Evolutionary conservation across 441 rosid species (phyloP), one percentile per base, ranked within the genome.

Genomic region (Codiaeum variegatum): DNA sequence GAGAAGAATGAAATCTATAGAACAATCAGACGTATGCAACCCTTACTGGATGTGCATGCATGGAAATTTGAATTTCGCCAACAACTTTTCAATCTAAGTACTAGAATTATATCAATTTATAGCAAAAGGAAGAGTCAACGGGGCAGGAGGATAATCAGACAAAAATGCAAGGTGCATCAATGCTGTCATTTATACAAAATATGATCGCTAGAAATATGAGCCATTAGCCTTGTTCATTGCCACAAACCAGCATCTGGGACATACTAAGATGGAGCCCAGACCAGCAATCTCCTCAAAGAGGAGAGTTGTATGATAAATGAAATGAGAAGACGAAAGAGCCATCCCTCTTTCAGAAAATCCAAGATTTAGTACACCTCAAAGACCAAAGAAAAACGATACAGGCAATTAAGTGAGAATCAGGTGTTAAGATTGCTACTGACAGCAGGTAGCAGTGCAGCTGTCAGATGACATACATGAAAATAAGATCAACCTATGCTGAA

Each of bases 131-230:
- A 24, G 16, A n/a, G 24, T 6, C 13, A 4, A 16, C 12, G 3
- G 46, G 26, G 54, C 65, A 40, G 8, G 59, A 2, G 2, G 67
- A 24, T 21, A n/a, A 10, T 60, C 4, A 18, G 52, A 19, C 46
- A 60, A 56, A 62, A 74, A 49, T 70, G 60, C 69, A 49, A 3
- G 26, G 26, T 21, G n/a, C 11, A 16, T n/a, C 10, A n/a, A 51
- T 28, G 31, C 5, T 31, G 64, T 32, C 2, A 32, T 32, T 19
- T 24, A 44, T 24, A 24, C 47, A 62, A 23, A 75, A 73, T 18
- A 55, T 56, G 40, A 47, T 11, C 2, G 1, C 21, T 5, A 62
- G 23, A 60, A 67, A 36, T 26, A 19, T 11, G 47, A 42, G 23
- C 13, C 16, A 2, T 19, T 65, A 19, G 32, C 58, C n/a, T n/a